A percentile compares a stretch with the other conserved stretches of the same genome.
Evolutionary conservation across 495 filamentous ascomycete genomes (phyloP).

Genomic region (Podospora conica): DNA sequence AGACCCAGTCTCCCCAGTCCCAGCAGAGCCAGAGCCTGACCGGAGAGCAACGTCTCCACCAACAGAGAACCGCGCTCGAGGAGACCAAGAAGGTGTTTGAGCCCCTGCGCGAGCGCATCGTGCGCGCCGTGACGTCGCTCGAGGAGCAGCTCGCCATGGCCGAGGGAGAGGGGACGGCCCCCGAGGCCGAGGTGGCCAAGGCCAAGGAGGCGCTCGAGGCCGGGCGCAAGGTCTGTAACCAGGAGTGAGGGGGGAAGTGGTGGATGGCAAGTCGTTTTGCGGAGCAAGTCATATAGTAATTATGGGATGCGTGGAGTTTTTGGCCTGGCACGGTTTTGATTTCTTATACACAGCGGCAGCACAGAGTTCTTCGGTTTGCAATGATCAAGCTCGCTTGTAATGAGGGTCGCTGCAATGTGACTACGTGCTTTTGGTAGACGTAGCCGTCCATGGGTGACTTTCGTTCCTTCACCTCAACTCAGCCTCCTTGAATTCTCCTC

Average conservation of each 20-base stretch:
- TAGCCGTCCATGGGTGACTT: background rate
- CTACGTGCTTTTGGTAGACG: background rate
- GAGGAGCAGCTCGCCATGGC: slow-evolving; percentile 51
- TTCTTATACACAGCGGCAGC: background rate
- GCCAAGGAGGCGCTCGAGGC: slow-evolving; percentile 48
- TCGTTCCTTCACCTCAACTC: background rate
- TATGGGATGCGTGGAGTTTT: background rate
- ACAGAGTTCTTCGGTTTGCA: background rate
- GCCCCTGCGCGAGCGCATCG: slow-evolving; percentile 58
- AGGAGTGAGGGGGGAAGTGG: slow-evolving; percentile 1
- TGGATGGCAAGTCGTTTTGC: background rate
- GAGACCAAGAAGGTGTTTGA: slow-evolving; percentile 79
- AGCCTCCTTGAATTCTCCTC: no score
- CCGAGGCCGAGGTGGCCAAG: slow-evolving; percentile 55
- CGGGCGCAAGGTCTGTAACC: slow-evolving; percentile 33
- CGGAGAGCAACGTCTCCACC: slow-evolving; percentile 21
- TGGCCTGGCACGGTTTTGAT: background rate
- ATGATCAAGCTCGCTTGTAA: background rate
- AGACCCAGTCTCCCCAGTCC: background rate
- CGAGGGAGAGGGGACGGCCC: slow-evolving; percentile 51
- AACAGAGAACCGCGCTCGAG: slow-evolving; percentile 64
- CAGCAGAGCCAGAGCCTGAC: background rate
- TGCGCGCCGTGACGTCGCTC: slow-evolving; percentile 59
- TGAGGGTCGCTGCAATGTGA: background rate
- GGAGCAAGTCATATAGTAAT: background rate